phyloP scores from a whole-genome alignment of 371 early-diverging fungal species.

The Funneliformis caledonium region DNA sequence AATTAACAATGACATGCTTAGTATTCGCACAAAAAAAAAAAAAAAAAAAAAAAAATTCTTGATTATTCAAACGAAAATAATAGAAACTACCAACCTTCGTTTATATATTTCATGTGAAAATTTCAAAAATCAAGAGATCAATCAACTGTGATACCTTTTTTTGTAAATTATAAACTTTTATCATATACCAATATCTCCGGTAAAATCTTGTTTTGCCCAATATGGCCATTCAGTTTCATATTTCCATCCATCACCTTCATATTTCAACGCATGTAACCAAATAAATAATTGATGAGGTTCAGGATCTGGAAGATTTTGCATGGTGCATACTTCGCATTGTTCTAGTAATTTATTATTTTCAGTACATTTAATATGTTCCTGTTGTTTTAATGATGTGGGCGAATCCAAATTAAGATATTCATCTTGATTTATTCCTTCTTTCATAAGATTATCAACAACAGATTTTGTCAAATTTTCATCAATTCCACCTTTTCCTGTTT shows the following conservation, averaged over 20 bases:
- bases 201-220: slow-evolving; percentile 67
- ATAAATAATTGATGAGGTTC: slow-evolving; percentile 68
- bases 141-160: no score
- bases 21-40: no score
- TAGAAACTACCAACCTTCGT: no score
- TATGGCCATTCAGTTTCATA: slow-evolving; percentile 79
- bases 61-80: no score
- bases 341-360: background rate
- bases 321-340: slow-evolving; percentile 54
- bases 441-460: slow-evolving; percentile 10
- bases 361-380: background rate
- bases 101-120: no score
- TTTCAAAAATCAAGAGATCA: no score
- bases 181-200: background rate
- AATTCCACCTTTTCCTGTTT: slow-evolving; percentile 61
- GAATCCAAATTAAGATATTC: background rate
- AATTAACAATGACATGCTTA: no score
- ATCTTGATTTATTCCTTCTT: slow-evolving; percentile 9
- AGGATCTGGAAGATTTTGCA: slow-evolving; percentile 66
- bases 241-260: slow-evolving; percentile 66
- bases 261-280: slow-evolving; percentile 86
- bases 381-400: background rate
- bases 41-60: no score
- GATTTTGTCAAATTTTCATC: background rate
- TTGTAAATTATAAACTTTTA: no score